Evolutionary conservation across 805 yeast species (phyloP).

Genomic region (Suhomyces sp.): DNA sequence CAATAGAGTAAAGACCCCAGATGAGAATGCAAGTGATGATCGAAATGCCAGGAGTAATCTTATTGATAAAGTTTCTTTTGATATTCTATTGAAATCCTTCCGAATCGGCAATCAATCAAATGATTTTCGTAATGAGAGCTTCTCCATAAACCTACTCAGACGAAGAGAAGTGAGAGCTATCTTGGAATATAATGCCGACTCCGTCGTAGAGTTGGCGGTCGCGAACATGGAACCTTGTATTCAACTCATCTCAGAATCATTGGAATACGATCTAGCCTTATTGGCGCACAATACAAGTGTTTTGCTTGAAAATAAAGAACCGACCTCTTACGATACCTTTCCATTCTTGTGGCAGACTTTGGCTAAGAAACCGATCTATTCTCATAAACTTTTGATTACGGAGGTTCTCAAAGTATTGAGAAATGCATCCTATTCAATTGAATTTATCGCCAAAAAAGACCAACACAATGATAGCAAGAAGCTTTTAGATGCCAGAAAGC

Average conservation of each 20-base stretch:
- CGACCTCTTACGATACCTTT: conserved; percentile 32
- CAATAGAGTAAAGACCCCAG: background rate
- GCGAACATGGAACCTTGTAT: conserved; percentile 8
- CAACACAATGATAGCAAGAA: conserved; percentile 16
- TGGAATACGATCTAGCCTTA: conserved; percentile 20
- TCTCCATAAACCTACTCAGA: conserved; percentile 37
- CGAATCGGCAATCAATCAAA: conserved; percentile 12
- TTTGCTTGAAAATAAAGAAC: conserved; percentile 18
- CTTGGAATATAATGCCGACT: conserved; percentile 43
- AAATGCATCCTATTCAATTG: conserved; percentile 16
- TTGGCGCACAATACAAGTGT: conserved; percentile 26
- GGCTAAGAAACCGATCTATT: conserved; percentile 14
- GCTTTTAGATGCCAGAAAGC: conserved; percentile 23
- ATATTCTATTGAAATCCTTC: conserved; percentile 18
- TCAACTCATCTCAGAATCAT: conserved; percentile 12
- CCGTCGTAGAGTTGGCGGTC: conserved; percentile 24
- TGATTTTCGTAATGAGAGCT: conserved; percentile 20
- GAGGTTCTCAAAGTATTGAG: conserved; percentile 15
- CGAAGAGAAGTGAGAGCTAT: conserved; percentile 50
- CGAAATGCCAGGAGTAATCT: background rate
- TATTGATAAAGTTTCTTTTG: conserved; percentile 8
- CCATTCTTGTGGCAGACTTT: conserved; percentile 32
- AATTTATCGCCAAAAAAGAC: conserved; percentile 24
- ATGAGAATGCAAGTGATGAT: background rate
- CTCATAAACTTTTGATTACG: conserved; percentile 12